Percentiles rank a stretch among this genome's conserved stretches.
These are phyloP conservation scores for Neurospora sublineolata DNA, from an alignment of 495 filamentous ascomycete species.

Conservation along the genomic window DNA sequence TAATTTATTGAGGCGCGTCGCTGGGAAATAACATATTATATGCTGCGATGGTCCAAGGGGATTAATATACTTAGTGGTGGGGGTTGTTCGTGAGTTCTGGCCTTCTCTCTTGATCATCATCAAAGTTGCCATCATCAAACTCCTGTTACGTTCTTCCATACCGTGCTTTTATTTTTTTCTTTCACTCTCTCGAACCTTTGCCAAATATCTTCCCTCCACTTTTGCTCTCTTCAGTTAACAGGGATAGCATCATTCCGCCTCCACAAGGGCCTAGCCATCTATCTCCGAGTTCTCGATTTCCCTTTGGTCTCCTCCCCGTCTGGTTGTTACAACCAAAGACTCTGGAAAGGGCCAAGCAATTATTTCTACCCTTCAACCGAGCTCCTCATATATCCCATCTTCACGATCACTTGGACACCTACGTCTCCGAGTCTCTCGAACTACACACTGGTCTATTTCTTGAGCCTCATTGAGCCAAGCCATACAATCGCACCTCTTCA, in stretches of 20 bases:
- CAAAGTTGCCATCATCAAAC: neutral
- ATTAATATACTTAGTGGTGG: conserved; percentile 19
- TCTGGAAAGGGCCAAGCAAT: neutral
- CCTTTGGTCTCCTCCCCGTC: neutral
- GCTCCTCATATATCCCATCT: neutral
- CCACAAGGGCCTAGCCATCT: neutral
- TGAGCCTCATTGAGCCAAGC: conserved; percentile 8
- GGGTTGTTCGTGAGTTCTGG: conserved; percentile 12
- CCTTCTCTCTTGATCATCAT: conserved; percentile 7
- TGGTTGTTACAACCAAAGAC: neutral
- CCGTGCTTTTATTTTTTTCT: neutral
- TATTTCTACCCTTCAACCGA: neutral
- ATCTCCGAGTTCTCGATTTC: neutral
- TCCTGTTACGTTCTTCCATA: conserved; percentile 3
- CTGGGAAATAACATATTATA: neutral
- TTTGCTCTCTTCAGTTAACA: neutral
- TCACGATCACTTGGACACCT: neutral
- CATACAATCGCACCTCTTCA: conserved; percentile 17
- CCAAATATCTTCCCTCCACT: neutral
- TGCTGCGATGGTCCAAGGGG: conserved; percentile 1
- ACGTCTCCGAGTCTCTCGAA: neutral
- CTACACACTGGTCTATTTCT: neutral
- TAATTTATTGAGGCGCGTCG: neutral
- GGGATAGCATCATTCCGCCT: neutral
- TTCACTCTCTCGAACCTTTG: neutral